Evolutionary conservation across 192 early-diverging fungal genomes (phyloP), one percentile per base, ranked within the genome.

Genomic region (Linnemannia hyalina): DNA sequence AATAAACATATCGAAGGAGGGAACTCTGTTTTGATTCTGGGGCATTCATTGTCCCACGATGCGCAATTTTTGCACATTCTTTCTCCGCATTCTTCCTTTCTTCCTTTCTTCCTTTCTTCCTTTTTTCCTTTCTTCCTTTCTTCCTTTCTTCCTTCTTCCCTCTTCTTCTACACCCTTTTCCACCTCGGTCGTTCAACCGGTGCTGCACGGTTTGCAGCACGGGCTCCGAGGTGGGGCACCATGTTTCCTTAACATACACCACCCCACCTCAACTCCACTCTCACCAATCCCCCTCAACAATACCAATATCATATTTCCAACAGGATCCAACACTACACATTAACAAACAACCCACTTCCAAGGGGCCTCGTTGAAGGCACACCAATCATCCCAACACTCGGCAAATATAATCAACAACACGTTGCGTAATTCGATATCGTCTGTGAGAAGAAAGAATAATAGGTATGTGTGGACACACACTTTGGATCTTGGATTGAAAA

Each of bases 381-480:
- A 22, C 20, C 18, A 52, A 52, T 22, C 49, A 20, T 52, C 18
- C 20, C 18, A 3, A 22, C 3, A 52, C 18, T 52, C 49, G 20
- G 5, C 18, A 52, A 20, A 20, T 22, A 20, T 20, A 20, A 52
- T 52, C 49, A 60, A n/a, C 55, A 16, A 23, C 16, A 18, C 16
- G n/a, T 18, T 26, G 10, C n/a, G 4, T 7, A 23, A 55, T 55
- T 55, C 6, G 5, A 60, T 5, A 60, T 26, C 49, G 49, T 60
- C 55, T 60, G 55, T 26, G 55, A 60, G 55, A 60, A 60, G 55
- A 60, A 60, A 60, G 55, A 60, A 60, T 60, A 60, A 60, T 26
- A 60, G 55, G 55, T 60, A 26, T 26, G 55, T 1, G 10, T 60
- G 23, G 6, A 18, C 8, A 26, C 49, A 52, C 20, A 22, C 13